phyloP scores from a whole-genome alignment of 305 asterid species.

The Caryopteris hybrid region DNA sequence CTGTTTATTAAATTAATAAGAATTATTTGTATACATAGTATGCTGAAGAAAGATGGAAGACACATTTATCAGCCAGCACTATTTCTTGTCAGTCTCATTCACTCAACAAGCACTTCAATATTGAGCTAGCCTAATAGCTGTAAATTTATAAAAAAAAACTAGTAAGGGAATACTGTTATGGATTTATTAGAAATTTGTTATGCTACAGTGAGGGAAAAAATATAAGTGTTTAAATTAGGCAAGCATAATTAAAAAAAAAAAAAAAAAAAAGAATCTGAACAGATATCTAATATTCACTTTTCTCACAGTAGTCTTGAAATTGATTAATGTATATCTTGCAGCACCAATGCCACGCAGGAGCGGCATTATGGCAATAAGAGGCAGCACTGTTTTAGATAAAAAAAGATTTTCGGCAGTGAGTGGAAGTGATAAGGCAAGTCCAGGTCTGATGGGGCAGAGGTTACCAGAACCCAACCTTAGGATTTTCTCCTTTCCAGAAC shows the following conservation, averaged over 20 bases:
- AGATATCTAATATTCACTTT: neutral
- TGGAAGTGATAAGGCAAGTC: neutral
- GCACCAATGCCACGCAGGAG: conserved; percentile 23
- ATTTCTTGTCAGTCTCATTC: neutral
- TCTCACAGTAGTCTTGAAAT: neutral
- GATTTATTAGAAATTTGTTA: no score
- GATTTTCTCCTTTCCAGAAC: conserved; percentile 31
- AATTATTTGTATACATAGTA: neutral
- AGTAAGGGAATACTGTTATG: no score
- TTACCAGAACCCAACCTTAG: conserved; percentile 16
- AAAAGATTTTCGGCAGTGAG: neutral
- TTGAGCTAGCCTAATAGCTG: neutral
- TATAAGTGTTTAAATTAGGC: neutral
- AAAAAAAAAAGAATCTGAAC: no score
- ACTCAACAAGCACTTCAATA: neutral
- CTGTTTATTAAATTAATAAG: neutral
- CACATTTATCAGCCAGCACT: neutral
- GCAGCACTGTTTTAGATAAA: conserved; percentile 10
- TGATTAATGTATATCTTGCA: conserved; percentile 19
- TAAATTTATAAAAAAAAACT: no score
- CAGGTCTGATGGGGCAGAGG: neutral
- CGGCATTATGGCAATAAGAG: neutral
- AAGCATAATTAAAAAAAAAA: neutral
- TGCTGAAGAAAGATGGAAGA: neutral
- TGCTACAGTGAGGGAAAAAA: no score